Evolutionary conservation across 306 rosid species (phyloP), one percentile per base, ranked within the genome.

Genomic region (Erythrophleum fordii): DNA sequence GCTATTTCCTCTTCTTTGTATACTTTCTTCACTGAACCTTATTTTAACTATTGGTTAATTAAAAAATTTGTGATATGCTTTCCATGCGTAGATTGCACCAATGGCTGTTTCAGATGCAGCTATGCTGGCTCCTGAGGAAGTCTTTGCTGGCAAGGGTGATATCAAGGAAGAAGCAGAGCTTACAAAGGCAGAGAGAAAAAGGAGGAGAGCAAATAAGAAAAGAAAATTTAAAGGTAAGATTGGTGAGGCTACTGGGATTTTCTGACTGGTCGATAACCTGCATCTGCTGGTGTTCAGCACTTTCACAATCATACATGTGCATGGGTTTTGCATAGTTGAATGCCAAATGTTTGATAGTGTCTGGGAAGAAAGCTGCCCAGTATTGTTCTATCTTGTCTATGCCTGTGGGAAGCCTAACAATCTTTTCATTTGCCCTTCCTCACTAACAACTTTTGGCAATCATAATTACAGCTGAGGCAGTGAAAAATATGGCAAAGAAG

Each of bases 51-150:
- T 60, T 51, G 22, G 55, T 34, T 29, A 42, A 85, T 81, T 81
- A 22, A 78, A n/a, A 18, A 25, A 39, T 20, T 23, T 73, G 74
- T 78, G 53, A 70, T 78, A 59, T 85, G 75, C 83, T 80, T 81
- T 85, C 76, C 29, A 13, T 90, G 77, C 20, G 41, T 83, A 96
- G 99, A 85, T 93, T 90, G 99, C 99, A 58, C 98, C 99, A 10
- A 83, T 90, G 82, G 98, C 97, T 12, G 90, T 95, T 80, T 95
- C 99, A n/a, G 99, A 92, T 77, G 98, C 97, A 48, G 97, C 97
- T 58, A 91, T 96, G 98, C 90, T 96, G 81, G 99, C 98, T 77
- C 99, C 99, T 34, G 98, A 96, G 88, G 99, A 91, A 90, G 91
- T 96, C 73, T 96, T 96, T 69, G 49, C 89, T 8, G 99, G 99